Percentiles rank a stretch among this genome's conserved stretches.
phyloP scores from a whole-genome alignment of 169 alveolate genomes.

The Plasmodium gonderi region DNA sequence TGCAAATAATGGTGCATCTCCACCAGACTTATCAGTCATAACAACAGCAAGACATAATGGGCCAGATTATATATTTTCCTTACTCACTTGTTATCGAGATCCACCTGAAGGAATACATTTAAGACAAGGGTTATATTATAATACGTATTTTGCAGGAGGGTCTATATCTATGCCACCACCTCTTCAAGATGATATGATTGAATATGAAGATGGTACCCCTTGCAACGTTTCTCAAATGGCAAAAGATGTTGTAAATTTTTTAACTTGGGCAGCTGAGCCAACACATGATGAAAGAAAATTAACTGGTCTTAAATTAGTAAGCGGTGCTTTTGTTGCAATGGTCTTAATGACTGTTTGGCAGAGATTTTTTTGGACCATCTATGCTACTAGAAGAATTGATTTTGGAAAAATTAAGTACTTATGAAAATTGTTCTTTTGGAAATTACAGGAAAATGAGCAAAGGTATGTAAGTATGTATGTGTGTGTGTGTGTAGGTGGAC shows the following conservation, averaged over 20 bases:
- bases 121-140: constrained; percentile 95
- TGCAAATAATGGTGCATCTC: constrained; percentile 97
- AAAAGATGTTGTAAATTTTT: constrained; percentile 88
- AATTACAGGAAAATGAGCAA: neutral
- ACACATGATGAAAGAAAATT: constrained; percentile 90
- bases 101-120: constrained; percentile 97
- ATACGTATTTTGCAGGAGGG: constrained; percentile 96
- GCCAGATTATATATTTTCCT: constrained; percentile 94
- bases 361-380: constrained; percentile 89
- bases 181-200: constrained; percentile 96
- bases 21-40: constrained; percentile 95
- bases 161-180: constrained; percentile 98
- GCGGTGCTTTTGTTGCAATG: constrained; percentile 86
- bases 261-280: constrained; percentile 92
- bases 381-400: constrained; percentile 89
- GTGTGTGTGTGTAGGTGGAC: neutral
- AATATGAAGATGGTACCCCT: constrained; percentile 97
- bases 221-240: constrained; percentile 97
- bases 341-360: constrained; percentile 89
- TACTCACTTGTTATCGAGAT: constrained; percentile 95
- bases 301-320: constrained; percentile 82
- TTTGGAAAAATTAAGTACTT: constrained; percentile 86
- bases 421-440: neutral
- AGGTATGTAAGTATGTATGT: neutral
- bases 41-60: constrained; percentile 93